A percentile compares a stretch with the other conserved stretches of the same genome.
Conservation (phyloP, 1,284 basidiomycete species). For the Ceratobasidium sp. region DNA sequence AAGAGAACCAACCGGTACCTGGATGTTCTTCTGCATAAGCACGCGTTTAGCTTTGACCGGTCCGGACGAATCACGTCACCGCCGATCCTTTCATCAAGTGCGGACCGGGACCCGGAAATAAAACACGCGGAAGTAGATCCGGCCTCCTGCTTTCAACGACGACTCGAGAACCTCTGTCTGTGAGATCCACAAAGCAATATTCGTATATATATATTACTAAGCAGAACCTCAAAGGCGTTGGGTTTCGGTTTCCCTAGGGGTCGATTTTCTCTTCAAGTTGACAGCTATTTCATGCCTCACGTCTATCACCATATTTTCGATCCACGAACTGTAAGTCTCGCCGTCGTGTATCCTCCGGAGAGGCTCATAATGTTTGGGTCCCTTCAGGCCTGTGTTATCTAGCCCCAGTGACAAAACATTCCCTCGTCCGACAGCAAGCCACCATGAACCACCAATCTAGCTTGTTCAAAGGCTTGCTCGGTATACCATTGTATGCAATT, state of each 20-base stretch:
- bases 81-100: background rate
- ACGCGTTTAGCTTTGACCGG: too few relatives aligned
- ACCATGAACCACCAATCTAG: background rate
- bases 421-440: background rate
- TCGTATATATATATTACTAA: background rate
- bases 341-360: too few relatives aligned
- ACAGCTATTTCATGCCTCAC: background rate
- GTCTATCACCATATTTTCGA: background rate
- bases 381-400: background rate
- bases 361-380: background rate
- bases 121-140: background rate
- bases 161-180: background rate
- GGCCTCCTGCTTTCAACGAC: background rate
- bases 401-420: background rate
- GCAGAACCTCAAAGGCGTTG: background rate
- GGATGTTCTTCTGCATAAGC: too few relatives aligned
- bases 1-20: too few relatives aligned
- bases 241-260: background rate
- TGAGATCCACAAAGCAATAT: background rate
- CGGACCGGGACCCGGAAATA: background rate
- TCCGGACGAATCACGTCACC: background rate
- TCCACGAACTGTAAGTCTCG: background rate
- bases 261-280: background rate
- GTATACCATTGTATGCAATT: background rate
- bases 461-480: background rate